Evolutionary conservation across 1,284 basidiomycete genomes (phyloP).

Genomic region (Cutaneotrichosporon daszewskae): DNA sequence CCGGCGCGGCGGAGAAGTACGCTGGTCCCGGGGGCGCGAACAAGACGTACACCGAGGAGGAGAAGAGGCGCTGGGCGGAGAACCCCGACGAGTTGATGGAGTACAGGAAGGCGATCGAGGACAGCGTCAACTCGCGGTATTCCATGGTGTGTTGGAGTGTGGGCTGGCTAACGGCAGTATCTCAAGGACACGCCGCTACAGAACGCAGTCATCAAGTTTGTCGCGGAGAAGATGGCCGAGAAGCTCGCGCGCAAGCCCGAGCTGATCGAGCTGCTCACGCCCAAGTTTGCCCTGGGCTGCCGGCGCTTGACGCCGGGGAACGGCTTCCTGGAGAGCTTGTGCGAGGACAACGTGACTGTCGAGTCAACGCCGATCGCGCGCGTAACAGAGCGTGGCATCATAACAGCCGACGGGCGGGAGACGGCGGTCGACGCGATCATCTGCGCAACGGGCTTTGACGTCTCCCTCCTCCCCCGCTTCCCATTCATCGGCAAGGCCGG

Average conservation of each 20-base stretch:
- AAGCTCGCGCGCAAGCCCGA: constrained; percentile 20
- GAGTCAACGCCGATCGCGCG: constrained; percentile 17
- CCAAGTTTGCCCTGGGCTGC: constrained; percentile 27
- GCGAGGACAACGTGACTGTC: constrained; percentile 29
- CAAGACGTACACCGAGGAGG: constrained; percentile 27
- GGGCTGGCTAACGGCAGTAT: neutral
- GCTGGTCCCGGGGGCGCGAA: constrained; percentile 25
- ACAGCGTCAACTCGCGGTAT: constrained; percentile 23
- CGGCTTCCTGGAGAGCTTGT: constrained; percentile 37
- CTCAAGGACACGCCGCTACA: constrained; percentile 8
- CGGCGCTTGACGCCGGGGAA: constrained; percentile 34
- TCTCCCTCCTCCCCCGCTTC: constrained; percentile 30
- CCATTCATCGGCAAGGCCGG: constrained; percentile 26
- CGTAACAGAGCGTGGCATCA: constrained; percentile 22
- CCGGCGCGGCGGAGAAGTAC: constrained; percentile 18
- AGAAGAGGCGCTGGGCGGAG: constrained; percentile 18
- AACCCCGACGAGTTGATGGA: constrained; percentile 20
- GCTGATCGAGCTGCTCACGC: constrained; percentile 13
- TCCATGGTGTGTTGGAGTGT: constrained; percentile 17
- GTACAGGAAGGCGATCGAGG: constrained; percentile 32
- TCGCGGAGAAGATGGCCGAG: constrained; percentile 19
- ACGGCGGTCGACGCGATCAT: constrained; percentile 29
- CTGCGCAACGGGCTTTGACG: constrained; percentile 37
- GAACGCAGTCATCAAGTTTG: constrained; percentile 25
- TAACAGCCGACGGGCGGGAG: constrained; percentile 20